Conservation (phyloP, 2,329 filamentous ascomycete genomes). For the Fusarium penzigii region DNA sequence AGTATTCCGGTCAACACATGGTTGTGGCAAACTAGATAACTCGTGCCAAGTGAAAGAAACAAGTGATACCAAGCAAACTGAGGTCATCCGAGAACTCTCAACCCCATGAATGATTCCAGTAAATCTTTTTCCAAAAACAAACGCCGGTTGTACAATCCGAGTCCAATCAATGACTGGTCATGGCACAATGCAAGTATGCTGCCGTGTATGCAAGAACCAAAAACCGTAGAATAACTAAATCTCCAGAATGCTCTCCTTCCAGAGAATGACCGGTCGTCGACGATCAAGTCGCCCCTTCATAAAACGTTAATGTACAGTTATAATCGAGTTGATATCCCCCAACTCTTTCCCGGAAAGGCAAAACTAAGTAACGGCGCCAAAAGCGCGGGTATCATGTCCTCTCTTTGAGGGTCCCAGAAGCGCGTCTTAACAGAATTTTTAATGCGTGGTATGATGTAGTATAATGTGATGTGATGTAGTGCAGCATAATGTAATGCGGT, state of each 20-base stretch:
- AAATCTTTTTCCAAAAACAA: not conserved
- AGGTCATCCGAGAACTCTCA: no score
- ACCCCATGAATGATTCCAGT: no score
- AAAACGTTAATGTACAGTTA: conserved; percentile 31
- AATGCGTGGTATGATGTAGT: conserved; percentile 1
- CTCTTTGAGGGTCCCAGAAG: conserved; percentile 26
- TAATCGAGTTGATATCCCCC: conserved; percentile 17
- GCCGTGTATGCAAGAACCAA: not conserved
- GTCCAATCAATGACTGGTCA: not conserved
- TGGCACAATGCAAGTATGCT: not conserved
- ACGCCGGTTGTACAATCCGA: not conserved
- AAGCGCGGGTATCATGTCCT: conserved; percentile 33
- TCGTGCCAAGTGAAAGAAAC: no score
- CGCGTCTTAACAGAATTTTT: conserved; percentile 20
- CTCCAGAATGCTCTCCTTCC: not conserved
- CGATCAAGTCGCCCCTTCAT: conserved; percentile 12
- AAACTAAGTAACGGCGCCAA: conserved; percentile 23
- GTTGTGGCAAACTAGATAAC: no score
- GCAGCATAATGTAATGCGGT: not conserved
- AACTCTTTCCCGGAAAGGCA: conserved; percentile 7
- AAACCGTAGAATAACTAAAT: not conserved
- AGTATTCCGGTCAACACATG: no score
- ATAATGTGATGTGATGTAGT: not conserved
- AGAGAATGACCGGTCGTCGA: not conserved
- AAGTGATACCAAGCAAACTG: no score